Evolutionary conservation across 208 protist species (phyloP).

Genomic region (Trypanosoma lewisi): DNA sequence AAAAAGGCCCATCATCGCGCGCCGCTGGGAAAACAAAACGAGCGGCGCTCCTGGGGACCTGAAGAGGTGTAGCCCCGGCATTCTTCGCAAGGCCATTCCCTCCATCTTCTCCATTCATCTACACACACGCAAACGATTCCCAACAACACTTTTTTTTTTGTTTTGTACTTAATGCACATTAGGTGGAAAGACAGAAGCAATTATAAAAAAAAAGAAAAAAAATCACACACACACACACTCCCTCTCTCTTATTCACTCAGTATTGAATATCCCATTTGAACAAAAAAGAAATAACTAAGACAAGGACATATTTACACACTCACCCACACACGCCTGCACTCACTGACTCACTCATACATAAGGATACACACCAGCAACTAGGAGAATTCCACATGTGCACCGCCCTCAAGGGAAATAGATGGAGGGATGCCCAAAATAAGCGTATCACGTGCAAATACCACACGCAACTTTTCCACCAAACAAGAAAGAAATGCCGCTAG

Average conservation of each 20-base stretch:
- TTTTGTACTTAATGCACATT: no score
- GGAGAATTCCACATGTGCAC: conserved; percentile 26
- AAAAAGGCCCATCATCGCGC: conserved; percentile 60
- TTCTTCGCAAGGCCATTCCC: neutral
- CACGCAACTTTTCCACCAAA: conserved; percentile 58
- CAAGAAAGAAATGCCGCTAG: conserved; percentile 63
- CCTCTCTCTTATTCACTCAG: no score
- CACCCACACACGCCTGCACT: neutral
- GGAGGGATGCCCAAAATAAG: conserved; percentile 64
- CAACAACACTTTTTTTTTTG: no score
- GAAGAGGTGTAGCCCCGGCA: conserved; percentile 7
- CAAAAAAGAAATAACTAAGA: no score
- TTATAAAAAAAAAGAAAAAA: no score
- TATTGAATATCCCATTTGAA: no score
- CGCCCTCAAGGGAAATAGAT: conserved; percentile 46
- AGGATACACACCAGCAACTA: neutral
- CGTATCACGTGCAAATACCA: conserved; percentile 46
- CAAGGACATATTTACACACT: no score
- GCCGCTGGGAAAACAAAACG: conserved; percentile 9
- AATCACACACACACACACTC: no score
- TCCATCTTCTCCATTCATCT: neutral
- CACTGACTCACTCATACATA: neutral
- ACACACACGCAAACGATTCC: no score
- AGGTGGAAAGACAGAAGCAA: no score
- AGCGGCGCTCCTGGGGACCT: neutral